Conservation (phyloP, 306 rosid species). For the Inga leiocalycina region DNA sequence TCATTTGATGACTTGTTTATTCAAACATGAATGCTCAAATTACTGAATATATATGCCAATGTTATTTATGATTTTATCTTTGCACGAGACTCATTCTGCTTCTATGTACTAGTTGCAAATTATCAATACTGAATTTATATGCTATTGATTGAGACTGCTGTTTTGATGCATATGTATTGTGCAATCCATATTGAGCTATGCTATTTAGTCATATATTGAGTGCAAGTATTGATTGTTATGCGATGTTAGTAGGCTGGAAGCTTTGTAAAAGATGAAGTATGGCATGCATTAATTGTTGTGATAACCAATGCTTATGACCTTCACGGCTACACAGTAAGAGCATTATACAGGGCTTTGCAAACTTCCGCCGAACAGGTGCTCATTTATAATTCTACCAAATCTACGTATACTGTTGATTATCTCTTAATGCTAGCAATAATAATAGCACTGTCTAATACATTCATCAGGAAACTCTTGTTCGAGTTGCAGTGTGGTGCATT, state of each 20-base stretch:
- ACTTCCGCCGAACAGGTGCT: slow-evolving; percentile 81
- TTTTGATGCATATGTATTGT: slow-evolving; percentile 26
- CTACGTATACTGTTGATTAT: slow-evolving; percentile 31
- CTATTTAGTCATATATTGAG: slow-evolving; percentile 24
- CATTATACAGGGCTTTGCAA: slow-evolving; percentile 85
- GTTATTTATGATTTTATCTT: slow-evolving; percentile 22
- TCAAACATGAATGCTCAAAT: slow-evolving; percentile 16
- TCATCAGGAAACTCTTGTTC: slow-evolving; percentile 91
- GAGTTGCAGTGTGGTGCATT: slow-evolving; percentile 98
- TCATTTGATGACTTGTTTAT: slow-evolving; percentile 6
- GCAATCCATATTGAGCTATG: slow-evolving; percentile 23
- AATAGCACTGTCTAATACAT: slow-evolving; percentile 28
- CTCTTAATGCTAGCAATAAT: slow-evolving; percentile 18
- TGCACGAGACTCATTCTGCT: slow-evolving; percentile 10
- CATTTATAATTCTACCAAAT: slow-evolving; percentile 31
- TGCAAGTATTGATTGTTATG: slow-evolving; percentile 58
- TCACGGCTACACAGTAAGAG: slow-evolving; percentile 92
- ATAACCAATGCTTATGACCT: slow-evolving; percentile 94
- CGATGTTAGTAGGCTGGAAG: slow-evolving; percentile 99
- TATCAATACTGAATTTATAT: slow-evolving; percentile 21
- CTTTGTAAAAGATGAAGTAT: slow-evolving; percentile 94
- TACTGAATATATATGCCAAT: slow-evolving; percentile 2
- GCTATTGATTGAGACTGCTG: slow-evolving; percentile 14
- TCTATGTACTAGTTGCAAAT: slow-evolving; percentile 24
- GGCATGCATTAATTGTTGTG: slow-evolving; percentile 87